Evolutionary conservation across 1,139 yeast species (phyloP), one percentile per base, ranked within the genome.

Genomic region (Yamadazyma atlantica): DNA sequence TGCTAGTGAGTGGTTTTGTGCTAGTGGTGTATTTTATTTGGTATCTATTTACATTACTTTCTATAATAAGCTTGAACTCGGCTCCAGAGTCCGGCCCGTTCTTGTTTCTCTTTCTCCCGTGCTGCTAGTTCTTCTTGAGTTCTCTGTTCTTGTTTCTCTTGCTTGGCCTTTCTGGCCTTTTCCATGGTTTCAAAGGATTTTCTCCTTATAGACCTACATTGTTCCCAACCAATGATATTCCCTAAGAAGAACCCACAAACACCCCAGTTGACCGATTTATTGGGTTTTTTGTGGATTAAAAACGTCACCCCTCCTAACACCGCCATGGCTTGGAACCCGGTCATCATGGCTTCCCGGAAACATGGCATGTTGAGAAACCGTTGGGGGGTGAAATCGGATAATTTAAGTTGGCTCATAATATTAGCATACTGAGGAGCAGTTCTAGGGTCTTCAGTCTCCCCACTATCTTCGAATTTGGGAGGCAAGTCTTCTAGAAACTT

Each of bases 191-290:
- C 73, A 52, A 77, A 69, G 33, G 83, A 80, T 49, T 76, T 73
- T 52, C 84, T 70, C 55, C 95, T 69, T 39, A 80, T 73, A 36
- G 80, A 74, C 42, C 96, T 71, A 58, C 97, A 90, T 60, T 87
- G 95, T 58, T 90, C 96, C 96, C 96, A 90, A 1, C 95, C 87
- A 26, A 86, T 82, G 1, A 85, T 72, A 36, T 87, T 81, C 1
- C 96, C 97, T 26, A 88, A 59, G 44, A 86, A 63, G 48, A 89
- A 78, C 3, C 95, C 95, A 32, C 87, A 85, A 36, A 86, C 72
- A 4, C 83, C 82, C 96, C 97, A 90, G 58, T 89, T 86, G 23
- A 80, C 66, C 1, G 94, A 80, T 45, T 75, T 73, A 6, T 66
- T 55, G 1, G 82, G 69, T 29, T 82, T 76, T 50, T 83, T 80